Conservation (phyloP, 139 green algal genomes). For the Ettlia oleoabundans region DNA sequence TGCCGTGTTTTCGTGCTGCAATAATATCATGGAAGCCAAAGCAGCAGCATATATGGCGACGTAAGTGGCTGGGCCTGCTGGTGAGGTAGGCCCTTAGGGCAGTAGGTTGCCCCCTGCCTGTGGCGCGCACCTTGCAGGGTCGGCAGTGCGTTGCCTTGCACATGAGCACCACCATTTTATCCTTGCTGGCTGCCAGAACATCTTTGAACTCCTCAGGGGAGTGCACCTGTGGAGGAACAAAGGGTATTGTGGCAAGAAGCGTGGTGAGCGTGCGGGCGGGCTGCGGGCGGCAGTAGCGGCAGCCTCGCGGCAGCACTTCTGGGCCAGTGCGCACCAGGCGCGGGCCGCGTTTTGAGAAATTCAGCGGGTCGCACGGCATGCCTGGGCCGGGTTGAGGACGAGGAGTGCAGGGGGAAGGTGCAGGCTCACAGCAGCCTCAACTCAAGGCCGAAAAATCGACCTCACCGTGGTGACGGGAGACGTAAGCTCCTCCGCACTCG, state of each 20-base stretch:
- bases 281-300: background rate
- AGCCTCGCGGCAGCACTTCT: background rate
- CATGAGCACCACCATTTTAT: slow-evolving; percentile 73
- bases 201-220: slow-evolving; percentile 58
- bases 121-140: slow-evolving; percentile 69
- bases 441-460: background rate
- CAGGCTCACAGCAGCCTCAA: too few relatives aligned
- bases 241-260: too few relatives aligned
- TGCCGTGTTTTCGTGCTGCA: too few relatives aligned
- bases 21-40: too few relatives aligned
- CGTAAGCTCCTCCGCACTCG: slow-evolving; percentile 3
- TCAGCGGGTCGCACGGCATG: background rate
- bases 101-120: too few relatives aligned
- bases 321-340: background rate
- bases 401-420: background rate
- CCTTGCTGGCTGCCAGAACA: slow-evolving; percentile 46
- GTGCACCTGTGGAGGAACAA: slow-evolving; percentile 39
- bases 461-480: slow-evolving; percentile 7
- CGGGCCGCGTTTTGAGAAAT: background rate
- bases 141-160: slow-evolving; percentile 76
- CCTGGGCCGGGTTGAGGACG: background rate
- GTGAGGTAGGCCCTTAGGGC: too few relatives aligned
- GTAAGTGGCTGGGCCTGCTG: too few relatives aligned
- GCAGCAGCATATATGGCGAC: too few relatives aligned
- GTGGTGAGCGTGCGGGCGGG: too few relatives aligned